These are phyloP conservation scores for Castanospermum australe DNA, from an alignment of 306 rosid genomes.

Conservation along the genomic window DNA sequence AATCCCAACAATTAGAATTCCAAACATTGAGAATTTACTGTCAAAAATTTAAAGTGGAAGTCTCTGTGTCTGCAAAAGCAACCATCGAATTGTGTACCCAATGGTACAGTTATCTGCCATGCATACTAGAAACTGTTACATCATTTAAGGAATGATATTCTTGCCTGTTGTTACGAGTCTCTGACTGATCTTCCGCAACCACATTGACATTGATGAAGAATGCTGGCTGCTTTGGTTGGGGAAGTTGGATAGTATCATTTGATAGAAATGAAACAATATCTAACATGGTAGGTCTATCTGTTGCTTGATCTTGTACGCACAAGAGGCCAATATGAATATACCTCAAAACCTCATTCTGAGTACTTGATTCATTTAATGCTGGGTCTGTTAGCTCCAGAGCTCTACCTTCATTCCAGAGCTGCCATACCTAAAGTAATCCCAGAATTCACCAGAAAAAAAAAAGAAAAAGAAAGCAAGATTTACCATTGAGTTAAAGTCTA, in stretches of 20 bases:
- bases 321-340: conserved; percentile 44
- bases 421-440: conserved; percentile 27
- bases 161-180: neutral
- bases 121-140: conserved; percentile 16
- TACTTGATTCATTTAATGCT: neutral
- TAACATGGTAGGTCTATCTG: conserved; percentile 40
- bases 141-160: conserved; percentile 11
- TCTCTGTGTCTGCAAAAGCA: neutral
- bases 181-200: neutral
- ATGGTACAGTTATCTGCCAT: conserved; percentile 6
- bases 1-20: neutral
- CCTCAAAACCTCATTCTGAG: conserved; percentile 16
- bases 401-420: conserved; percentile 33
- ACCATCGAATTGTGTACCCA: neutral
- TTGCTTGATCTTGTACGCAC: conserved; percentile 43
- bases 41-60: neutral
- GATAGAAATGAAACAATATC: conserved; percentile 41
- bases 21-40: neutral
- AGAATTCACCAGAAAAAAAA: neutral
- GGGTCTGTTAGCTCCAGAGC: conserved; percentile 31
- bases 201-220: conserved; percentile 1
- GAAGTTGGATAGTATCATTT: conserved; percentile 32
- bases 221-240: conserved; percentile 29
- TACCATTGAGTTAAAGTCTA: neutral
- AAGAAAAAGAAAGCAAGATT: too few species aligned